A percentile compares a stretch with the other conserved stretches of the same genome.
Evolutionary conservation across 176 grass and related monocot genomes (phyloP).

Genomic region (Panicum miliaceum): DNA sequence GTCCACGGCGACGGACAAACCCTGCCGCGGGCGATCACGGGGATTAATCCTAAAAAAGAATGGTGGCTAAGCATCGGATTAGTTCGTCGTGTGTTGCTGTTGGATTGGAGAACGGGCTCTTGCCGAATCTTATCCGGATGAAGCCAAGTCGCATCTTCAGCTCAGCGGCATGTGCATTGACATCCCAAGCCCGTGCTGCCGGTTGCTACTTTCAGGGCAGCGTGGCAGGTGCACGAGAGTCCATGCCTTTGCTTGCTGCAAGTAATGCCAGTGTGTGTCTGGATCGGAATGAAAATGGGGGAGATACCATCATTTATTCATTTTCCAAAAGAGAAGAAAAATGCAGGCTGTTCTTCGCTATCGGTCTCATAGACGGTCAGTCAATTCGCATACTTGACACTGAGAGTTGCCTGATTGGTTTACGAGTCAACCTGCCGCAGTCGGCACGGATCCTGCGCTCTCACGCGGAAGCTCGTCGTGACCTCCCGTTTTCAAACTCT

Average conservation of each 20-base stretch:
- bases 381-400: not conserved
- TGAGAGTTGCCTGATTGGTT: not conserved
- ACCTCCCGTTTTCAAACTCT: not conserved
- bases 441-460: not conserved
- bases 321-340: no score
- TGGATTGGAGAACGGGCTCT: not conserved
- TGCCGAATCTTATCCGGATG: constrained; percentile 3
- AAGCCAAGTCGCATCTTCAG: not conserved
- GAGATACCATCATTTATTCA: no score
- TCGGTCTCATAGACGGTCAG: not conserved
- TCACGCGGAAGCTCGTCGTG: not conserved
- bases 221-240: not conserved
- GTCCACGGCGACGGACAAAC: not conserved
- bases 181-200: not conserved
- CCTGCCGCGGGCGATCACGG: not conserved
- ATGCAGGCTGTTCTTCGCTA: not conserved
- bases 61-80: not conserved
- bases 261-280: not conserved
- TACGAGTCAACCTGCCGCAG: not conserved
- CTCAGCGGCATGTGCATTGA: constrained; percentile 9
- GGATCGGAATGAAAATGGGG: not conserved
- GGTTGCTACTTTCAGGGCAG: constrained; percentile 4
- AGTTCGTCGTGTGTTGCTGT: not conserved
- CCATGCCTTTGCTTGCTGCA: constrained; percentile 9
- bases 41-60: not conserved